These are phyloP conservation scores for Cucumis hystrix DNA, from an alignment of 306 rosid genomes.

Conservation along the genomic window DNA sequence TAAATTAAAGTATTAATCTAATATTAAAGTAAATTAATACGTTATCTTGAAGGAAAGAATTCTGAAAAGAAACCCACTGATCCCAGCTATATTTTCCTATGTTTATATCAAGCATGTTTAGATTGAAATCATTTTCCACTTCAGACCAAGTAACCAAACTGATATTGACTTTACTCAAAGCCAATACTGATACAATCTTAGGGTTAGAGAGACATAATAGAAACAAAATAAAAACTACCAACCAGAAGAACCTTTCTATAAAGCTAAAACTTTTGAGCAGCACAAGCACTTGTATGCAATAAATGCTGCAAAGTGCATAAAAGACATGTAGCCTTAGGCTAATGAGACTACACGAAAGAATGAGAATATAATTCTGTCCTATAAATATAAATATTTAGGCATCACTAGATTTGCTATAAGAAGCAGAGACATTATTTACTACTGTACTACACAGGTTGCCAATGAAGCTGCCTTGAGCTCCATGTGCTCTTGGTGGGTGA, in stretches of 20 bases:
- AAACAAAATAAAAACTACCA: not conserved
- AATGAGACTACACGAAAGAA: not conserved
- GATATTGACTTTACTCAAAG: not conserved
- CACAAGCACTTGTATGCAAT: not conserved
- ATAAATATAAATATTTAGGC: not conserved
- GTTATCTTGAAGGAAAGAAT: too few relatives aligned
- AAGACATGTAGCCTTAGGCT: not conserved
- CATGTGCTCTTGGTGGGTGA: constrained; percentile 45
- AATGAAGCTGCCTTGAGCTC: constrained; percentile 75
- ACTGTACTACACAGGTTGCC: constrained; percentile 29
- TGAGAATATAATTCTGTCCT: not conserved
- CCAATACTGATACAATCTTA: not conserved
- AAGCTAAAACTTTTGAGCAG: not conserved
- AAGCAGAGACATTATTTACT: not conserved
- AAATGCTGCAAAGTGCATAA: not conserved
- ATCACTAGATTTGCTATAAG: not conserved
- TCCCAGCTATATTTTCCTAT: too few relatives aligned
- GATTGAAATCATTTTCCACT: too few relatives aligned
- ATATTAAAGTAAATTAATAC: too few relatives aligned
- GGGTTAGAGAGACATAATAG: not conserved
- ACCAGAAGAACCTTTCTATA: not conserved
- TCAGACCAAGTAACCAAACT: too few relatives aligned
- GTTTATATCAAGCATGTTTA: too few relatives aligned
- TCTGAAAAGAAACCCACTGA: too few relatives aligned
- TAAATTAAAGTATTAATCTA: too few relatives aligned